Base-by-base conservation (phyloP, 2,329 filamentous ascomycete genomes). In the Trichoderma brevicompactum region DNA sequence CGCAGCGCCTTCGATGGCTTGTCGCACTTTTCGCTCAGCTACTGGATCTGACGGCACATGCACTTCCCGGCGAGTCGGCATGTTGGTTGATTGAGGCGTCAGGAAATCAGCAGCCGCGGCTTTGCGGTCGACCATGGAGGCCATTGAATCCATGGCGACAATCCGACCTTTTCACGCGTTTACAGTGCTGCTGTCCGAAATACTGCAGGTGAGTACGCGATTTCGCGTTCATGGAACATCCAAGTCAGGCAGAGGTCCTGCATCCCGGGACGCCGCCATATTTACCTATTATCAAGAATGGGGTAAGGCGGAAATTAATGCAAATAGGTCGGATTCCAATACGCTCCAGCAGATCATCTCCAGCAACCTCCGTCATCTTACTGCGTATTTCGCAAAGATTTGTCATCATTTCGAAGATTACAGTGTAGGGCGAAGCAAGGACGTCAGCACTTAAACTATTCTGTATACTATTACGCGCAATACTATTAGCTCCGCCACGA, bases 1-100 rank as follows among this genome's bases (percentile, higher is more conserved):
- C 19, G 63, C 65, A 12, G 65, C 41, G 6, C 15, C 36, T 36
- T 63, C 59, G 81, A 82, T 1, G 76, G 70, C 32, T 72, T 70
- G 54, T 38, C 63, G 63, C 13, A 65, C 63, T 48, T 19, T 52
- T 36, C 63, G 54, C 13, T 65, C 63, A 2, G 63, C 63, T 9
- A 17, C 44, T 9, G 63, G 41, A 54, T 65, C 55, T 19, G 53
- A 50, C 23, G 55, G 48, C 9, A 19, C 8, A 43, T 34, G 36
- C 10, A 15, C 17, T 44, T 46, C 41, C 23, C 3, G 44, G 7
- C 7, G 48, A 46, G 40, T 44, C 40, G 59, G 38, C 50, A 49
- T 46, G 41, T 56, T 55, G 61, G 32, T 23, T 9, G 43, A 15
- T 49, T 38, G 52, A 54, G 52, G 59, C 6, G 49, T 28, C 5